These are phyloP conservation scores for Euphrasia confusa DNA, from an alignment of 257 asterid species.

Conservation along the genomic window DNA sequence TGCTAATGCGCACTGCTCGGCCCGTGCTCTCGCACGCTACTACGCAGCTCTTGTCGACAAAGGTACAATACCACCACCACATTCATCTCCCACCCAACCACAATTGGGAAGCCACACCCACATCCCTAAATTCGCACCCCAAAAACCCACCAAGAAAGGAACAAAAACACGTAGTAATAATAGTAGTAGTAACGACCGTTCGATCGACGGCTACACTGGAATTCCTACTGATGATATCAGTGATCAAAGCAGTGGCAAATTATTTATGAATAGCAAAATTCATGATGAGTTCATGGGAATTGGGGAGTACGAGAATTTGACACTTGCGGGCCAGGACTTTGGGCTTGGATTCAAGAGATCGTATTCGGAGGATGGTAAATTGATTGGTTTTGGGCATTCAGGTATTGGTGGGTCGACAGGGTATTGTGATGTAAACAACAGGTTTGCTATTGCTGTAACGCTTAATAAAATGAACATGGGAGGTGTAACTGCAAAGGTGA, in stretches of 20 bases:
- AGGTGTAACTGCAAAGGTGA: slow-evolving; percentile 68
- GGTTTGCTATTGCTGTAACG: slow-evolving; percentile 75
- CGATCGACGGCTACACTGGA: slow-evolving; percentile 35
- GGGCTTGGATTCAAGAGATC: slow-evolving; percentile 91
- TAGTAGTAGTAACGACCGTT: background rate
- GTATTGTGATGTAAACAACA: slow-evolving; percentile 56
- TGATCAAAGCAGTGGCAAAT: slow-evolving; percentile 25
- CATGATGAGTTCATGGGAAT: slow-evolving; percentile 77
- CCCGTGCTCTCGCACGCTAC: slow-evolving; percentile 95
- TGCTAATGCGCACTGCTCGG: slow-evolving; percentile 94
- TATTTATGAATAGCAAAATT: slow-evolving; percentile 53
- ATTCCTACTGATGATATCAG: slow-evolving; percentile 38
- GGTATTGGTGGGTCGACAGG: slow-evolving; percentile 98
- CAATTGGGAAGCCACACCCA: slow-evolving; percentile 73
- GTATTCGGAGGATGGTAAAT: slow-evolving; percentile 46
- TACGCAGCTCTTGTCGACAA: slow-evolving; percentile 82
- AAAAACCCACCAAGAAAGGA: slow-evolving; percentile 39
- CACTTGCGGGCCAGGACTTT: slow-evolving; percentile 52
- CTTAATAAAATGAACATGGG: slow-evolving; percentile 83
- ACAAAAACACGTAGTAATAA: slow-evolving; percentile 24
- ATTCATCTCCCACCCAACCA: slow-evolving; percentile 58
- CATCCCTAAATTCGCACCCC: slow-evolving; percentile 57
- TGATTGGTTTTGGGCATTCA: slow-evolving; percentile 90
- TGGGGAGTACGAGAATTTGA: slow-evolving; percentile 62
- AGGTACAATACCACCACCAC: slow-evolving; percentile 65